Percentiles rank a stretch among this genome's conserved stretches.
phyloP scores from a whole-genome alignment of 2,329 filamentous ascomycete genomes.

The Fusarium pseudograminearum region DNA sequence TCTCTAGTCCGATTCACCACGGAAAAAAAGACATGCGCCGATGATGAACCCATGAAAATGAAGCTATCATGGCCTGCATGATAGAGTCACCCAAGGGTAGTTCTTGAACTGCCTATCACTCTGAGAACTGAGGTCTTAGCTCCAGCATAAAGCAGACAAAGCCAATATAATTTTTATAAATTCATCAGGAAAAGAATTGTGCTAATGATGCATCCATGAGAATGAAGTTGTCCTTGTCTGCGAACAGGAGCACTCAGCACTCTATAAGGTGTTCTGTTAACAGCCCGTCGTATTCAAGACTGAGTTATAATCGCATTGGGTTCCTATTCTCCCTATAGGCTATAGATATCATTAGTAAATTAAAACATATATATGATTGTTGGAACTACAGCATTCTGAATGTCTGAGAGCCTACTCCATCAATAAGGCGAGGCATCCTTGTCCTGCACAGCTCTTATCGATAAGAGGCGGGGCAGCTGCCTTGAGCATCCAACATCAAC shows the following conservation, averaged over 20 bases:
- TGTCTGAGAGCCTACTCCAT: neutral
- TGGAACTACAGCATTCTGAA: neutral
- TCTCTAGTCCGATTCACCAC: neutral
- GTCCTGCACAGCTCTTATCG: conserved; percentile 44
- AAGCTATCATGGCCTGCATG: no score
- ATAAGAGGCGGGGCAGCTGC: conserved; percentile 48
- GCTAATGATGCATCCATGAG: neutral
- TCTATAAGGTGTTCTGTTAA: neutral
- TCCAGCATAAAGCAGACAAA: no score
- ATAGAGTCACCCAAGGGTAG: no score
- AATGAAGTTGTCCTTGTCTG: neutral
- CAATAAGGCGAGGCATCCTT: neutral
- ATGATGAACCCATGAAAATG: neutral
- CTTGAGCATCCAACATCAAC: conserved; percentile 32
- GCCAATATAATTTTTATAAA: no score
- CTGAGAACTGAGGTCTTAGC: no score
- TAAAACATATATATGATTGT: neutral
- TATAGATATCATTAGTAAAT: no score
- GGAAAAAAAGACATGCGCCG: neutral
- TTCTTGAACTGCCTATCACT: no score
- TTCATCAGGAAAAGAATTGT: no score
- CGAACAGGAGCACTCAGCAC: neutral
- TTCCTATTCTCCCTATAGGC: neutral
- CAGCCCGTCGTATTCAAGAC: neutral
- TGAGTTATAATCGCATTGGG: neutral